Percentiles rank a stretch among this genome's conserved stretches.
These are phyloP conservation scores for Vitis amurensis DNA, from an alignment of 164 flowering plant genomes.

Conservation along the genomic window DNA sequence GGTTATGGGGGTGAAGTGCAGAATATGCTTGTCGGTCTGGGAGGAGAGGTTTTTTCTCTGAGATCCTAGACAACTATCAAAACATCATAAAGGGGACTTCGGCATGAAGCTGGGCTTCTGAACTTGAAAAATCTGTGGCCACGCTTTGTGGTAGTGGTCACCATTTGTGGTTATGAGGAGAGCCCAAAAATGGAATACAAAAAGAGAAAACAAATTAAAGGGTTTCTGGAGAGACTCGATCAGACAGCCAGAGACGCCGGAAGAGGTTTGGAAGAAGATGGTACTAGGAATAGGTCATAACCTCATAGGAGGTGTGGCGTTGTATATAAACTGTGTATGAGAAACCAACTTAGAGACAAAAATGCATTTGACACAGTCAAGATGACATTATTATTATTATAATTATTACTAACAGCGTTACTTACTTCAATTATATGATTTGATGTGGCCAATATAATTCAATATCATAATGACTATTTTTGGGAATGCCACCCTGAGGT, in stretches of 20 bases:
- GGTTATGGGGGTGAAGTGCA: not conserved
- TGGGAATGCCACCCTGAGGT: too few species aligned
- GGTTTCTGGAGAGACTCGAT: not conserved
- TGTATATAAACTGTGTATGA: too few species aligned
- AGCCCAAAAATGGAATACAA: not conserved
- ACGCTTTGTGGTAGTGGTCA: slow-evolving; percentile 23
- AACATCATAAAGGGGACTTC: not conserved
- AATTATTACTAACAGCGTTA: too few species aligned
- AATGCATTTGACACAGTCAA: too few species aligned
- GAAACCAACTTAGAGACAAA: too few species aligned
- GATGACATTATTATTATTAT: too few species aligned
- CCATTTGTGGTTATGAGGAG: slow-evolving; percentile 43
- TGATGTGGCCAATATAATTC: too few species aligned
- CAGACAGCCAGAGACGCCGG: not conserved
- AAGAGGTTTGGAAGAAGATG: not conserved
- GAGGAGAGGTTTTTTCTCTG: not conserved
- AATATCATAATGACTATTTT: too few species aligned
- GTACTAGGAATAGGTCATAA: too few species aligned
- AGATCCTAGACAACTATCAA: not conserved
- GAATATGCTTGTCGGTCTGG: not conserved
- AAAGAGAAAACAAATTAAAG: not conserved
- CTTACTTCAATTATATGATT: too few species aligned
- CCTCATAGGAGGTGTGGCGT: too few species aligned
- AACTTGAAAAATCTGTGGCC: slow-evolving; percentile 78
- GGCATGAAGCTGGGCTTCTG: slow-evolving; percentile 28